Base-by-base conservation (phyloP, 2,329 filamentous ascomycete genomes). In the Grosmannia clavigera region DNA sequence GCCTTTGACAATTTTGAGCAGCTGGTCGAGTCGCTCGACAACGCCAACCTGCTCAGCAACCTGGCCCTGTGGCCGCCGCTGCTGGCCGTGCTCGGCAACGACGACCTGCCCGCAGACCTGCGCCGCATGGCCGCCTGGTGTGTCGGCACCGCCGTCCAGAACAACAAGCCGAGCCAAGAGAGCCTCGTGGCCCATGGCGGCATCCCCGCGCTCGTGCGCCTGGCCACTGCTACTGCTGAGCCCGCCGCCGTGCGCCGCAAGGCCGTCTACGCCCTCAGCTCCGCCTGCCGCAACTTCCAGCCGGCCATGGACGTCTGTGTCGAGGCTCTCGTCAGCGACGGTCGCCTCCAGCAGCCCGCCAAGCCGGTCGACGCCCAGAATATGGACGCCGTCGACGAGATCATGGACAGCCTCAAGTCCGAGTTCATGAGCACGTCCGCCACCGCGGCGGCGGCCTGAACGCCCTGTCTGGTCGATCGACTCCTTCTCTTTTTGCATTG, bases 1-100 rank as follows among this genome's bases (percentile, higher is more conserved):
- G 92, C 92, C 46, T 95, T 95, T 73, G 92, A 96, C 80, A 96
- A 96, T 75, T 87, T 96, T 64, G 92, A 96, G 76, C 90, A 95
- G 73, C 78, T 96, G 61, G 87, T 96, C 68, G 91, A 96, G 77
- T 85, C 83, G 64, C 84, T 97, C 67, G 94, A 99, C 78, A 99
- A 99, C 72, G 92, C 94, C 61, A 99, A 97, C 78, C 95, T 96
- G 74, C 82, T 99, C 66, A 85, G 85, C 65, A 81, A 81, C 33
- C 76, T 96, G 25, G 81, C 81, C 7, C 79, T 97, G 38, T 99
- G 94, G 94, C 81, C 82, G 12, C 90, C 90, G 11, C 77, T 99
- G 48, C 76, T 96, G 12, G 74, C 78, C 10, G 83, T 87, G 64
- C 78, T 99, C 16, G 77, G 79, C 57, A 80, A 85, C 67, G 78